Base-by-base conservation (phyloP, 768 basidiomycete species). In the Boletus rex-veris region DNA sequence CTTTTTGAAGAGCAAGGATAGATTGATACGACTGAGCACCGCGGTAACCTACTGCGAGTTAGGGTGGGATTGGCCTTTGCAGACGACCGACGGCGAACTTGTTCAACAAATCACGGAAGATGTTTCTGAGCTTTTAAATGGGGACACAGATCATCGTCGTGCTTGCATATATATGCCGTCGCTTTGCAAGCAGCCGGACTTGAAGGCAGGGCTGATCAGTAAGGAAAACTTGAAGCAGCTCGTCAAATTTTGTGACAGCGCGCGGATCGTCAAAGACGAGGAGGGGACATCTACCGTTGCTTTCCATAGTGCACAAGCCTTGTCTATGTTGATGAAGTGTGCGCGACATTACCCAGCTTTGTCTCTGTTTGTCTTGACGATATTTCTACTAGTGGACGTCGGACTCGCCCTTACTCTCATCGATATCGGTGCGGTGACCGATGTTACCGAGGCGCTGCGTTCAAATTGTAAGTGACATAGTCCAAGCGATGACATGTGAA, bases 91-190 rank as follows among this genome's bases (percentile, higher is more conserved):
- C 3, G 45, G 26, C 16, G 40, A 59, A 12, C 46, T 57, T 8
- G 36, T 21, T 16, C 51, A 48, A 19, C 26, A 48, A 10, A 55
- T 63, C 12, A 43, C 35, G 2, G 18, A 38, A 2, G 58, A 67
- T 9, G 40, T 69, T 3, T 41, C 58, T 8, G 44, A 18, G 4
- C 55, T 71, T 19, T 55, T 69, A 26, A 38, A 55, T 6, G 41
- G 44, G 14, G 15, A 35, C 4, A 14, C 8, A 9, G 39, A 65
- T 9, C 30, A 43, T 42, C 57, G 50, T 40, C 67, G 65, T 3
- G 68, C 58, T 33, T 71, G 69, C 58, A 59, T 57, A 6, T 71
- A 55, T 40, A 30, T 69, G 5, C 69, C 69, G 0, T 63, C 68
- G 11, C 66, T 69, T 37, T 71, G 63, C 54, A 64, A 67, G 36